Evolutionary conservation across 2,329 filamentous ascomycete species (phyloP).

Genomic region (Trichoderma sp.): DNA sequence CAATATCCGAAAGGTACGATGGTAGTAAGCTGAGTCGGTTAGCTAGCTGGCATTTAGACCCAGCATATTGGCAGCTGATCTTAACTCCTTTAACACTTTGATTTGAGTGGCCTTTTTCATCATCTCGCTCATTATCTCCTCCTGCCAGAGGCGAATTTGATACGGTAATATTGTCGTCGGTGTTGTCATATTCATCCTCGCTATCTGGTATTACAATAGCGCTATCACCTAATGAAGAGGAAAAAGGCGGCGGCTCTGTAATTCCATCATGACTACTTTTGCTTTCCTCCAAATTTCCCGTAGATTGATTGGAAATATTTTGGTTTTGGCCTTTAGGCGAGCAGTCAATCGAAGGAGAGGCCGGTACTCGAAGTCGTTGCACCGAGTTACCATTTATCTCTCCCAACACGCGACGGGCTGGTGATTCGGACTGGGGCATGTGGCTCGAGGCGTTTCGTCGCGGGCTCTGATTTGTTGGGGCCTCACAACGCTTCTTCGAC

Average conservation of each 20-base stretch:
- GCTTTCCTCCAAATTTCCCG: background rate
- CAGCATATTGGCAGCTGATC: constrained; percentile 41
- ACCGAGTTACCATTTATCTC: constrained; percentile 35
- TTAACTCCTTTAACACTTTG: background rate
- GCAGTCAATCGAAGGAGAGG: background rate
- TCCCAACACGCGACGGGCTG: constrained; percentile 33
- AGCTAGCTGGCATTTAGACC: constrained; percentile 45
- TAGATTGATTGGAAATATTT: background rate
- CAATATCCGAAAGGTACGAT: constrained; percentile 45
- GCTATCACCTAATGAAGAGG: background rate
- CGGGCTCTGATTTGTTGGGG: background rate
- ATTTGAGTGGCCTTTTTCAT: background rate
- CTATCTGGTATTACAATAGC: constrained; percentile 23
- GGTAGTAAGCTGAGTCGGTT: constrained; percentile 48
- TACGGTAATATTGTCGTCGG: background rate
- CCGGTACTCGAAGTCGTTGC: constrained; percentile 9
- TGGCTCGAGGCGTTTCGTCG: background rate
- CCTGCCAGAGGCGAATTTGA: background rate
- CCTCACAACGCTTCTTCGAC: constrained; percentile 33
- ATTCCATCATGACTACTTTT: background rate
- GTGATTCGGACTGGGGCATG: background rate
- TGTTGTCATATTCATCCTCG: background rate
- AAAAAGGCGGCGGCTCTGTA: background rate
- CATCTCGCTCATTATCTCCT: background rate
- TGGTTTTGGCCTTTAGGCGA: background rate